Conservation (phyloP, 345 rosid species). For the Litchi chinensis region DNA sequence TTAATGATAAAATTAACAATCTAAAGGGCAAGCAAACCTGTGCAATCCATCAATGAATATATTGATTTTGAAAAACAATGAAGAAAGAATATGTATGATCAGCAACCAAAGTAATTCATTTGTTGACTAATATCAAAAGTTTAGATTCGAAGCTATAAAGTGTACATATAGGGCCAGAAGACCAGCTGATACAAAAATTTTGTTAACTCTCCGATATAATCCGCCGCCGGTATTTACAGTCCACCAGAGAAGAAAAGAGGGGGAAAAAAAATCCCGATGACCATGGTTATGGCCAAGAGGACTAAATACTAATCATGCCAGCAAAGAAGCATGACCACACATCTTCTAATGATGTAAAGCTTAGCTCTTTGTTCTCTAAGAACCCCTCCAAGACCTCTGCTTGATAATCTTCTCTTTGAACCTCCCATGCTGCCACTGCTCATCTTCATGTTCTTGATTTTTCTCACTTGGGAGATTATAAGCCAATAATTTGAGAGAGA, state of each 20-base stretch:
- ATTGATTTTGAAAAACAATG: too few species aligned
- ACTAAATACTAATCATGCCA: constrained; percentile 63
- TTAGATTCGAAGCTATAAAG: constrained; percentile 12
- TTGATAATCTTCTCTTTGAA: constrained; percentile 68
- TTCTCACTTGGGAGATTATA: neutral
- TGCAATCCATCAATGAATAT: neutral
- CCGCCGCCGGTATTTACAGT: constrained; percentile 43
- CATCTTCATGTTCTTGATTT: constrained; percentile 53
- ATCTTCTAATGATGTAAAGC: constrained; percentile 81
- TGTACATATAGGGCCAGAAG: constrained; percentile 26
- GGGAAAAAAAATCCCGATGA: neutral
- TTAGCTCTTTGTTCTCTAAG: constrained; percentile 82
- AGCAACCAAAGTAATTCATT: neutral
- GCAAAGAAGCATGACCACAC: constrained; percentile 84
- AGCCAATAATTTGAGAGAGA: neutral
- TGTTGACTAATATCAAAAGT: constrained; percentile 7
- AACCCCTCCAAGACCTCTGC: constrained; percentile 68
- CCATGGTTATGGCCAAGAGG: neutral
- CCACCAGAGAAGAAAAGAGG: constrained; percentile 23
- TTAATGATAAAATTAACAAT: neutral
- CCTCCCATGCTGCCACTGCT: constrained; percentile 49
- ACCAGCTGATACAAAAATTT: constrained; percentile 33
- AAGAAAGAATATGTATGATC: neutral
- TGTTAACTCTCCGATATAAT: constrained; percentile 14
- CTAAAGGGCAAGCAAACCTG: neutral